A percentile compares a stretch with the other conserved stretches of the same genome.
Conservation (phyloP, 495 filamentous ascomycete genomes). For the Trichoderma orchidacearum region DNA sequence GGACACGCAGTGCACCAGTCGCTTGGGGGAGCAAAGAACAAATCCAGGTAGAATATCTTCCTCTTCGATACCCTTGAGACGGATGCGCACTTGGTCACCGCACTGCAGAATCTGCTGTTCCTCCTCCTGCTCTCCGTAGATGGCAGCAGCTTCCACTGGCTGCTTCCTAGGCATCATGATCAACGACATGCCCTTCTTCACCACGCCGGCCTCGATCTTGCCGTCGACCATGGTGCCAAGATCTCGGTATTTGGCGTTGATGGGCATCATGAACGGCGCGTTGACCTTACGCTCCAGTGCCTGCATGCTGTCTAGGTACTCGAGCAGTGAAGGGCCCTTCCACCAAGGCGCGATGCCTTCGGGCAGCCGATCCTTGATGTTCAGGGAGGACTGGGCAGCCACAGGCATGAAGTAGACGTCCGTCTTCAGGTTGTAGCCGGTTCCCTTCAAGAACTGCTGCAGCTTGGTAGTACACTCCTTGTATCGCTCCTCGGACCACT, state of each 20-base stretch:
- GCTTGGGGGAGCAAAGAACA: conserved; percentile 84
- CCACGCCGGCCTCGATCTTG: conserved; percentile 84
- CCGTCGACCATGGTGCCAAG: conserved; percentile 97
- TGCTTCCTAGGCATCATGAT: conserved; percentile 93
- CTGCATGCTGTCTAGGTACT: conserved; percentile 84
- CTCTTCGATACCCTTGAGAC: conserved; percentile 88
- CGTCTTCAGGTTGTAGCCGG: conserved; percentile 84
- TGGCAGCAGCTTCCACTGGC: conserved; percentile 59
- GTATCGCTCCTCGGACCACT: conserved; percentile 88
- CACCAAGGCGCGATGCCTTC: conserved; percentile 71
- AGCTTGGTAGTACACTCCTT: conserved; percentile 88
- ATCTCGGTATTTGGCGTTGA: conserved; percentile 89
- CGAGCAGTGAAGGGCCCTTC: conserved; percentile 82
- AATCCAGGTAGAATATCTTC: conserved; percentile 94
- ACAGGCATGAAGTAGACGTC: conserved; percentile 95
- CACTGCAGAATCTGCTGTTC: conserved; percentile 68
- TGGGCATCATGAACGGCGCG: conserved; percentile 98
- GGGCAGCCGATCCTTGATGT: conserved; percentile 79
- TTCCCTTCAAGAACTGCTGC: conserved; percentile 68
- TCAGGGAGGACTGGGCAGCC: conserved; percentile 69
- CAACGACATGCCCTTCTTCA: conserved; percentile 73
- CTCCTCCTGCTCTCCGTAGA: conserved; percentile 95
- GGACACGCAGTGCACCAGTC: conserved; percentile 78
- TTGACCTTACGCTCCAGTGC: conserved; percentile 90
- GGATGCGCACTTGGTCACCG: conserved; percentile 88